Evolutionary conservation across 106 monocot genomes (phyloP).

Genomic region (Gastrodia elata): DNA sequence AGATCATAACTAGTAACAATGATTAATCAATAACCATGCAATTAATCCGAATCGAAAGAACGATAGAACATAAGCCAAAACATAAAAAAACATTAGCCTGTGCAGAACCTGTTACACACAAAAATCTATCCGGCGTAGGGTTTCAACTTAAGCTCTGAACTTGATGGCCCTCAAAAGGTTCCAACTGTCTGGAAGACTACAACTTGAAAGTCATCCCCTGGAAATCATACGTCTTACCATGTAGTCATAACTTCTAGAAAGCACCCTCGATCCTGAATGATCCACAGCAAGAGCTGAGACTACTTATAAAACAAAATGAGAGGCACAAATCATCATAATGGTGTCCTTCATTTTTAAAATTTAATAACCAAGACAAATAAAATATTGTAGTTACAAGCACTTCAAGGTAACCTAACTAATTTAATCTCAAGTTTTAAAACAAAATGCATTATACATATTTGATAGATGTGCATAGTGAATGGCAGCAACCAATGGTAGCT

Average conservation of each 20-base stretch:
- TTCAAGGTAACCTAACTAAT: no score
- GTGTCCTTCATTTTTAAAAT: no score
- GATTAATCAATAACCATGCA: slow-evolving; percentile 3
- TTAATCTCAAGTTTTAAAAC: no score
- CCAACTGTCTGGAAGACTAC: slow-evolving; percentile 90
- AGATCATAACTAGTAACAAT: slow-evolving; percentile 8
- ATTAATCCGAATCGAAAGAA: not conserved
- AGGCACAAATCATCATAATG: slow-evolving; percentile 1
- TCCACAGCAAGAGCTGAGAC: slow-evolving; percentile 89
- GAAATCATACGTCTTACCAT: slow-evolving; percentile 94
- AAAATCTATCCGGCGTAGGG: slow-evolving; percentile 72
- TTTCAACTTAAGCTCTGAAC: slow-evolving; percentile 95
- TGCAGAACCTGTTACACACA: slow-evolving; percentile 94
- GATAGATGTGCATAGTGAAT: no score
- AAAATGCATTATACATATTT: no score
- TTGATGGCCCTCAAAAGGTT: slow-evolving; percentile 96
- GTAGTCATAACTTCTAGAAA: slow-evolving; percentile 96
- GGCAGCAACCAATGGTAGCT: no score
- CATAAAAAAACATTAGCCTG: slow-evolving; percentile 71
- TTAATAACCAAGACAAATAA: no score
- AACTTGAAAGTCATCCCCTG: slow-evolving; percentile 95
- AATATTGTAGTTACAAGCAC: no score
- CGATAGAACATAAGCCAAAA: not conserved
- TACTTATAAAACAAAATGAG: slow-evolving; percentile 42
- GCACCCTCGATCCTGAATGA: slow-evolving; percentile 94